A percentile compares a stretch with the other conserved stretches of the same genome.
phyloP scores from a whole-genome alignment of 1,139 yeast species.

The Geotrichum candidum region DNA sequence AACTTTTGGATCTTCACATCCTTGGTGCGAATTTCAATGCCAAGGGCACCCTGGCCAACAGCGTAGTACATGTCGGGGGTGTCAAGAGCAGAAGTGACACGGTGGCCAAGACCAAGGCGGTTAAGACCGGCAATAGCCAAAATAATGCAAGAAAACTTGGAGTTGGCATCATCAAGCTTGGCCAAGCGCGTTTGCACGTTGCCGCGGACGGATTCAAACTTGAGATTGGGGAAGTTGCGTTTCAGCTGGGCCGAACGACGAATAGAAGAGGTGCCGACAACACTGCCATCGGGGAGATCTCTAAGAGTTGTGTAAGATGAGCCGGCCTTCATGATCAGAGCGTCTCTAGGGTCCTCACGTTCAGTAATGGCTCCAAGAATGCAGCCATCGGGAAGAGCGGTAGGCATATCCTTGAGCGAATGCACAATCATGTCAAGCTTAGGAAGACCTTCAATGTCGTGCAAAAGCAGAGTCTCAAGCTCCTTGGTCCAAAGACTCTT shows the following conservation, averaged over 20 bases:
- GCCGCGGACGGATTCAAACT: constrained; percentile 80
- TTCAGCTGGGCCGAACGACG: constrained; percentile 79
- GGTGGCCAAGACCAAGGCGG: constrained; percentile 60
- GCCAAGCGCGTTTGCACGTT: constrained; percentile 73
- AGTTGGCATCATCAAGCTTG: constrained; percentile 68
- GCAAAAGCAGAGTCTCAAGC: constrained; percentile 68
- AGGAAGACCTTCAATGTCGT: constrained; percentile 56
- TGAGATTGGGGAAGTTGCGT: constrained; percentile 52
- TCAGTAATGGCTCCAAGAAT: constrained; percentile 80
- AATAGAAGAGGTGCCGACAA: constrained; percentile 91
- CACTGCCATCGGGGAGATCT: constrained; percentile 77
- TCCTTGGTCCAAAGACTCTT: constrained; percentile 96
- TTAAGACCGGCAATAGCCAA: constrained; percentile 89
- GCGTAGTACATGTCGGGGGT: constrained; percentile 92
- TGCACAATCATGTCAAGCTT: constrained; percentile 86
- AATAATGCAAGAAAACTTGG: constrained; percentile 67
- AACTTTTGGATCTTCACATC: constrained; percentile 56
- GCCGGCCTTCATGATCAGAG: constrained; percentile 69
- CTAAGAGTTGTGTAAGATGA: constrained; percentile 56
- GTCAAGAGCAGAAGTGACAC: constrained; percentile 61
- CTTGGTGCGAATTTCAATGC: constrained; percentile 74
- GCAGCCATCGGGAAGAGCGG: constrained; percentile 82
- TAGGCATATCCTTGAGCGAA: constrained; percentile 93
- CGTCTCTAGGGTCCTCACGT: constrained; percentile 91
- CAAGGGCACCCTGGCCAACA: constrained; percentile 97